Evolutionary conservation across 1,284 basidiomycete genomes (phyloP).

Genomic region (Heterobasidion occidentale): DNA sequence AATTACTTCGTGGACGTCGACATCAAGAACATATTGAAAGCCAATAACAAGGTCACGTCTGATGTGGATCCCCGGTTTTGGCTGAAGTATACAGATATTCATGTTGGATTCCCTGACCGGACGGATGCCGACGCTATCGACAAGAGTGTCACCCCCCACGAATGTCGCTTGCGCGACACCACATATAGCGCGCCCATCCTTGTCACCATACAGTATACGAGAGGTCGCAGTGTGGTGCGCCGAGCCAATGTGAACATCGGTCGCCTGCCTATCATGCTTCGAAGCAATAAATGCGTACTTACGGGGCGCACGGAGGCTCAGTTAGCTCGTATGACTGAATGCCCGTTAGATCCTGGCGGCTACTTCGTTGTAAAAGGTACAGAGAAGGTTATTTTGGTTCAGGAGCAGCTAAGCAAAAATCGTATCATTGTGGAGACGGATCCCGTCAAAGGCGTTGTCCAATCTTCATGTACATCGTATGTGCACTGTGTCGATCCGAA

Average conservation of each 20-base stretch:
- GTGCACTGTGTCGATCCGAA: slow-evolving; percentile 20
- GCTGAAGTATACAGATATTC: slow-evolving; percentile 95
- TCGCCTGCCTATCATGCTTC: slow-evolving; percentile 92
- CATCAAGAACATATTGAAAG: slow-evolving; percentile 93
- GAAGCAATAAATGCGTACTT: slow-evolving; percentile 91
- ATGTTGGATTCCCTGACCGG: slow-evolving; percentile 86
- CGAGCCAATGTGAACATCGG: slow-evolving; percentile 86
- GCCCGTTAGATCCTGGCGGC: slow-evolving; percentile 96
- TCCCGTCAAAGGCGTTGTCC: slow-evolving; percentile 84
- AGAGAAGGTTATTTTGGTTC: slow-evolving; percentile 98
- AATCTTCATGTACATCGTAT: slow-evolving; percentile 95
- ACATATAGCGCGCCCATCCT: slow-evolving; percentile 94
- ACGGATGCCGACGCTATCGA: slow-evolving; percentile 79
- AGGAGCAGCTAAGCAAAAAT: slow-evolving; percentile 99
- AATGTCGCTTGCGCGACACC: slow-evolving; percentile 94
- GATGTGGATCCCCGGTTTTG: slow-evolving; percentile 97
- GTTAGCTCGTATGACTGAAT: slow-evolving; percentile 91
- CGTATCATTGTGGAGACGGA: slow-evolving; percentile 98
- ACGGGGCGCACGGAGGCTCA: slow-evolving; percentile 73
- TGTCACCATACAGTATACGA: slow-evolving; percentile 94
- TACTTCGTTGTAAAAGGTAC: slow-evolving; percentile 99
- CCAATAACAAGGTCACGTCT: slow-evolving; percentile 89
- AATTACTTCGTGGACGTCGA: slow-evolving; percentile 99
- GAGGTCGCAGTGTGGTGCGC: slow-evolving; percentile 86
- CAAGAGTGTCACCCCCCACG: slow-evolving; percentile 90